Percentiles rank a stretch among this genome's conserved stretches.
Evolutionary conservation across 2,329 filamentous ascomycete genomes (phyloP).

Genomic region (Atkinsonella texensis): DNA sequence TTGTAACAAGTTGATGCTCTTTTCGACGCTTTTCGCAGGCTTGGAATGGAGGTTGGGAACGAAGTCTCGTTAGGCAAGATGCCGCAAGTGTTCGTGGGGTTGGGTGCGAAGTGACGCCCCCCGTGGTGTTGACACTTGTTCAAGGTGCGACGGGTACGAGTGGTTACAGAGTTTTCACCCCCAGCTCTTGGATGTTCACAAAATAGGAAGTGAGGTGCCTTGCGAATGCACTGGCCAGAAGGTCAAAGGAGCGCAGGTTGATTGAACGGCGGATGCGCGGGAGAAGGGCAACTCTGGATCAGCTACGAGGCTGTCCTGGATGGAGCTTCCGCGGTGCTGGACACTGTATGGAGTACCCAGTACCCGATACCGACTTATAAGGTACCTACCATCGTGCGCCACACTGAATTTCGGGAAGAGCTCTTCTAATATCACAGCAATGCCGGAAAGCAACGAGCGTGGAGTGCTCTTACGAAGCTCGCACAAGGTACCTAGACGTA

Average conservation of each 20-base stretch:
- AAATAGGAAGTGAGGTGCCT: not conserved
- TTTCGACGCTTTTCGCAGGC: not conserved
- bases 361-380: no score
- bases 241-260: not conserved
- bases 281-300: no score
- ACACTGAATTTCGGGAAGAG: no score
- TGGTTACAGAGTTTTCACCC: not conserved
- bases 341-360: no score
- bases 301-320: no score
- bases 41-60: not conserved
- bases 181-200: not conserved
- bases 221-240: not conserved
- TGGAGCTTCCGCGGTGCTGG: no score
- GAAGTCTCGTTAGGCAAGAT: not conserved
- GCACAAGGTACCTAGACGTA: no score
- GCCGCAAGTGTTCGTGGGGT: slow-evolving; percentile 1
- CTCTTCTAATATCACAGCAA: no score
- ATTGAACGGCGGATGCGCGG: not conserved
- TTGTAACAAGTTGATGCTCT: not conserved
- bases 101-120: not conserved
- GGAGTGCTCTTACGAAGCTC: no score
- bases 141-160: not conserved
- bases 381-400: no score
- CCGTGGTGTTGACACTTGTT: not conserved
- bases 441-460: no score